phyloP scores from a whole-genome alignment of 192 early-diverging fungal species.

The Coemansia sp. region DNA sequence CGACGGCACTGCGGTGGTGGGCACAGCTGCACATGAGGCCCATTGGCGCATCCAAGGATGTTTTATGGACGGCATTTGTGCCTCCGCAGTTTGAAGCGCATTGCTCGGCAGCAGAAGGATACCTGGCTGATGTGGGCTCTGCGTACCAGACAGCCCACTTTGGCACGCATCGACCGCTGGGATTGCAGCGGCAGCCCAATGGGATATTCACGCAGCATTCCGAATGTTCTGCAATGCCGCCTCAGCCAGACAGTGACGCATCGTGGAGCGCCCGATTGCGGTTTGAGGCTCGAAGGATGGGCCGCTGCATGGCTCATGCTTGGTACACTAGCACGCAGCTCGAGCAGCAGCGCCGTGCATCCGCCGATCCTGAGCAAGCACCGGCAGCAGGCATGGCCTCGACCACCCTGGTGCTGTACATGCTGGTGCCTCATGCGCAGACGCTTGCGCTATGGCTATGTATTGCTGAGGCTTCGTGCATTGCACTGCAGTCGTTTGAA shows the following conservation, averaged over 20 bases:
- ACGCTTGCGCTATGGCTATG: conserved; percentile 29
- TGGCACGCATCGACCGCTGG: conserved; percentile 37
- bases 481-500: conserved; percentile 21
- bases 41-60: conserved; percentile 44
- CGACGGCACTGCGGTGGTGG: conserved; percentile 49
- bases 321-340: conserved; percentile 42
- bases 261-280: conserved; percentile 33
- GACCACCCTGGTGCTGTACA: conserved; percentile 31
- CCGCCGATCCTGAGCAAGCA: neutral
- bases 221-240: conserved; percentile 1
- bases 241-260: neutral
- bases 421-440: conserved; percentile 29
- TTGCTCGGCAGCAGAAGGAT: conserved; percentile 21
- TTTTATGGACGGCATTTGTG: conserved; percentile 39
- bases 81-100: conserved; percentile 5
- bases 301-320: conserved; percentile 26
- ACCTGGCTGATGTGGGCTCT: conserved; percentile 40
- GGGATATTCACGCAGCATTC: conserved; percentile 21
- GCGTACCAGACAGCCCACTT: conserved; percentile 46
- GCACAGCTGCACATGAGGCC: conserved; percentile 50
- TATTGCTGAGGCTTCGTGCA: conserved; percentile 21
- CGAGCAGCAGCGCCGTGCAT: conserved; percentile 23
- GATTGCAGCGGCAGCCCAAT: no score
- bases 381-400: conserved; percentile 10
- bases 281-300: conserved; percentile 27